Evolutionary conservation across 805 yeast species (phyloP).

Genomic region (Hanseniaspora hatyaiensis): DNA sequence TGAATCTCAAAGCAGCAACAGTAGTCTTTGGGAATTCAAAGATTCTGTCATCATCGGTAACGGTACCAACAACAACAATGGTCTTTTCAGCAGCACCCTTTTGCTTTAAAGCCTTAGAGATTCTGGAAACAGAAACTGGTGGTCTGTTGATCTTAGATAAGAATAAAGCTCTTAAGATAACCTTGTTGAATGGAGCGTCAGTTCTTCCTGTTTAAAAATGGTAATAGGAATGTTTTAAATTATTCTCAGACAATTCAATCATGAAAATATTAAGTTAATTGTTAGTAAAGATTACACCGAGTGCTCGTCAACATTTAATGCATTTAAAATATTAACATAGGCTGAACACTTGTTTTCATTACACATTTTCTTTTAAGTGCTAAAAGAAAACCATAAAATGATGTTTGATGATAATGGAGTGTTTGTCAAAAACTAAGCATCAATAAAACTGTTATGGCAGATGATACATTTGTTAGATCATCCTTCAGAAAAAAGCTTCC

Average conservation of each 20-base stretch:
- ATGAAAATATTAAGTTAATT: constrained; percentile 4
- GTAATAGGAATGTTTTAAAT: no score
- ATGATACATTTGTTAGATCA: no score
- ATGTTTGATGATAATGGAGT: no score
- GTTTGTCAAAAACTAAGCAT: no score
- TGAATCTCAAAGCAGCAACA: constrained; percentile 98
- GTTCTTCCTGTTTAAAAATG: constrained; percentile 65
- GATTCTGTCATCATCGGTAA: constrained; percentile 95
- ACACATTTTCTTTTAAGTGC: no score
- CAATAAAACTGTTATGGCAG: no score
- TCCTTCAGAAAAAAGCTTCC: background rate
- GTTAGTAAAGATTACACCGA: no score
- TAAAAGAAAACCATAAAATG: no score
- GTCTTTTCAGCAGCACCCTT: constrained; percentile 81
- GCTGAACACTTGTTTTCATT: no score
- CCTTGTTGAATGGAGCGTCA: constrained; percentile 97
- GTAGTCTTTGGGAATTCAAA: constrained; percentile 91
- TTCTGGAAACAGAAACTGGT: constrained; percentile 92
- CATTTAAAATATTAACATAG: no score
- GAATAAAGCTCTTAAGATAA: constrained; percentile 86
- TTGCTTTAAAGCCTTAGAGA: constrained; percentile 71
- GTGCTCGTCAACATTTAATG: no score
- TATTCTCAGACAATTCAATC: no score
- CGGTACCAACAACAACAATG: constrained; percentile 97
- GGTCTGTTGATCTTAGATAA: constrained; percentile 99